Conservation (phyloP, 2,329 filamentous ascomycete genomes). For the Coniochaeta prunicola region DNA sequence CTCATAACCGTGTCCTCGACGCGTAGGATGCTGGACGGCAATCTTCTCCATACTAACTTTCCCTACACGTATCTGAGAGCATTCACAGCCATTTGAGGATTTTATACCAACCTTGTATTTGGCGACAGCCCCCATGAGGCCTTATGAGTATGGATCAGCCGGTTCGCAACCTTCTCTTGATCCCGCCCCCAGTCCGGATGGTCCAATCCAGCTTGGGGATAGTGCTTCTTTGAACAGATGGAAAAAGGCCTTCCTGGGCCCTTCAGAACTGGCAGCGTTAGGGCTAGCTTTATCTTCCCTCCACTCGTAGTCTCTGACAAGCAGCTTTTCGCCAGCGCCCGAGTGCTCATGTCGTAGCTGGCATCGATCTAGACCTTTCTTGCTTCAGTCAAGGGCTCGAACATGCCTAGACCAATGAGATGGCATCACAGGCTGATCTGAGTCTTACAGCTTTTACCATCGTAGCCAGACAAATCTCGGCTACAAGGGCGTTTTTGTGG, state of each 20-base stretch:
- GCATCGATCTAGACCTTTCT: not conserved
- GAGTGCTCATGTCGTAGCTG: constrained; percentile 3
- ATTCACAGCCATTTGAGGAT: constrained; percentile 1
- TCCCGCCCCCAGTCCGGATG: constrained; percentile 6
- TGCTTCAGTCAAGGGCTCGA: constrained; percentile 1
- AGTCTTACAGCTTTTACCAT: constrained; percentile 1
- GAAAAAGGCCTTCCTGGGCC: constrained; percentile 6
- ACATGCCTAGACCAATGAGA: constrained; percentile 5
- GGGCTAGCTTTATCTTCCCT: not conserved
- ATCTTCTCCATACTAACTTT: constrained; percentile 5
- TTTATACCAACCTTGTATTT: not conserved
- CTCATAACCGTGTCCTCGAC: constrained; percentile 10
- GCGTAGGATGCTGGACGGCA: constrained; percentile 8
- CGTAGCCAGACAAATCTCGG: constrained; percentile 5
- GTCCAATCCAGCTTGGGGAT: not conserved
- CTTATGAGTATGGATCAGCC: constrained; percentile 5
- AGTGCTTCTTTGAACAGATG: constrained; percentile 5
- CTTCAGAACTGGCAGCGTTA: constrained; percentile 6
- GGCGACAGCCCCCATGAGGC: constrained; percentile 5
- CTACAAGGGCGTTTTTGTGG: not conserved
- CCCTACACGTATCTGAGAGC: constrained; percentile 3
- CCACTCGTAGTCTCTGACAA: not conserved
- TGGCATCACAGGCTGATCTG: constrained; percentile 3
- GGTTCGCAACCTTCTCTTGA: constrained; percentile 4
- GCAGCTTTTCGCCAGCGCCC: constrained; percentile 3